Evolutionary conservation across 2,329 filamentous ascomycete genomes (phyloP).

Genomic region (Colletotrichum sp.): DNA sequence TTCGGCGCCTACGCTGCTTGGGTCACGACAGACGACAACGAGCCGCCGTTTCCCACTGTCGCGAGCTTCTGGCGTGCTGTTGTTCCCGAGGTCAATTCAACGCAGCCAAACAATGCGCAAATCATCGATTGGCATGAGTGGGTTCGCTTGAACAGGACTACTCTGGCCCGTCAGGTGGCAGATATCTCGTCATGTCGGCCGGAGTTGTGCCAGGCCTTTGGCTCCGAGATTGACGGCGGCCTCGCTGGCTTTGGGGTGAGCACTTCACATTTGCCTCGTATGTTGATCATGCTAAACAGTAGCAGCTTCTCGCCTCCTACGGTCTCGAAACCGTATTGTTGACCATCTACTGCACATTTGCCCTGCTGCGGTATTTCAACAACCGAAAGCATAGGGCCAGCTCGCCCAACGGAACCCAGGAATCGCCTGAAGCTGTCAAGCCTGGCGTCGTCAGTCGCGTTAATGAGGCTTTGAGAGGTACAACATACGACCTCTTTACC

Average conservation of each 20-base stretch:
- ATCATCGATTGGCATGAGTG: constrained; percentile 18
- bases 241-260: neutral
- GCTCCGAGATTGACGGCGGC: neutral
- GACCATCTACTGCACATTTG: constrained; percentile 1
- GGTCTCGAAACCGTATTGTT: neutral
- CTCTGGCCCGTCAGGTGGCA: neutral
- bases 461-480: neutral
- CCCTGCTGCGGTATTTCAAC: neutral
- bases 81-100: neutral
- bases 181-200: neutral
- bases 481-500: neutral
- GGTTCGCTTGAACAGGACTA: neutral
- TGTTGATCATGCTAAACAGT: neutral
- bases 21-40: neutral
- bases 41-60: constrained; percentile 6
- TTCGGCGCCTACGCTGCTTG: constrained; percentile 11
- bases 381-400: neutral
- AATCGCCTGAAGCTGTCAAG: neutral
- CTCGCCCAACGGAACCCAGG: neutral
- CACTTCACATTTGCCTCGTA: neutral
- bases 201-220: neutral
- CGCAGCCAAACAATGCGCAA: neutral
- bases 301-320: neutral
- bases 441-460: neutral
- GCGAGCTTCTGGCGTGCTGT: constrained; percentile 7